Conservation (phyloP, 345 rosid genomes). For the Kandelia obovata region DNA sequence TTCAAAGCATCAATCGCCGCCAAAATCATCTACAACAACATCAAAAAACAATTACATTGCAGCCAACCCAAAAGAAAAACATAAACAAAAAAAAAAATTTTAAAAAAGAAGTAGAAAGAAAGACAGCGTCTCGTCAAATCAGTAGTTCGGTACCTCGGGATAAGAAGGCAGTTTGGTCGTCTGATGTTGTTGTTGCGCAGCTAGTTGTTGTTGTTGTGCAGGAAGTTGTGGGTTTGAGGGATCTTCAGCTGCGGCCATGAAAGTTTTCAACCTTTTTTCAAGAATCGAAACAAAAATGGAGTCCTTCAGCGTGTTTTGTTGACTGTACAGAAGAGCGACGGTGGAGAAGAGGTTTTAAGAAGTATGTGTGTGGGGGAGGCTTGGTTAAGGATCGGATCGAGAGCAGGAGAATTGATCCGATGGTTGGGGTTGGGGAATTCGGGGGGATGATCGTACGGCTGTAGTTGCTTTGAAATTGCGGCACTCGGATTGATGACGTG, state of each 20-base stretch:
- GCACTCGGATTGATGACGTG: conserved; percentile 23
- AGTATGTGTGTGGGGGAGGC: neutral
- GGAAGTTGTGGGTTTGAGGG: neutral
- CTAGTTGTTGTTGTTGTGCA: neutral
- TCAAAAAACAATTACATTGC: neutral
- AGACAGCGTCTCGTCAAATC: neutral
- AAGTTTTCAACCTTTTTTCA: neutral
- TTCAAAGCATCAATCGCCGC: conserved; percentile 66
- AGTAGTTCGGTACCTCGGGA: conserved; percentile 27
- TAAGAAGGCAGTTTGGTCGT: conserved; percentile 24
- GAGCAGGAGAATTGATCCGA: conserved; percentile 3
- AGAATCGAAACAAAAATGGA: neutral
- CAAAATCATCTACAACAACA: conserved; percentile 53
- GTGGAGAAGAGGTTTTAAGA: conserved; percentile 13
- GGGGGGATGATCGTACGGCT: conserved; percentile 15
- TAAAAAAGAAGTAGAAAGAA: neutral
- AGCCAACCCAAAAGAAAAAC: neutral
- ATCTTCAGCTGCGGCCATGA: conserved; percentile 10
- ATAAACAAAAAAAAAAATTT: neutral
- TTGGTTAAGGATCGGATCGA: conserved; percentile 2
- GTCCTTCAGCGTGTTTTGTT: neutral
- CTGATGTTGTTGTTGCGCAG: too few species aligned
- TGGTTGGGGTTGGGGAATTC: conserved; percentile 15
- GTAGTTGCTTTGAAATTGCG: neutral
- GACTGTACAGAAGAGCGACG: neutral